phyloP scores from a whole-genome alignment of 148 eudicot species.

The Dysphania ambrosioides region DNA sequence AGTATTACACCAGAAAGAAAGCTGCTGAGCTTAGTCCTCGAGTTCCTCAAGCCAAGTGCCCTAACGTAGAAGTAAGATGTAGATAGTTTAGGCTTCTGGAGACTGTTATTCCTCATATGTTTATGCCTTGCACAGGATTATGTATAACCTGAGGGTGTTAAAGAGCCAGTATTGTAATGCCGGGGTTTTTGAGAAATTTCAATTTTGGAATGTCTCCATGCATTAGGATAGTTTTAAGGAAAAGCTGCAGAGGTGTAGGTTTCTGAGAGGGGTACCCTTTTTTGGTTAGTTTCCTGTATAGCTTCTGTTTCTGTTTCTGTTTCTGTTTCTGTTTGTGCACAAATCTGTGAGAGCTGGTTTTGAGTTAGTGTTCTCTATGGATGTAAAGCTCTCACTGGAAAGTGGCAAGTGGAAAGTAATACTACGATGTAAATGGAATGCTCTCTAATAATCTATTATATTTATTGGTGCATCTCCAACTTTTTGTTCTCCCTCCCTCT shows the following conservation, averaged over 20 bases:
- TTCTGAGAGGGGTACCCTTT: background rate
- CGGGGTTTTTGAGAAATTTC: background rate
- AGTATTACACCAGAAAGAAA: constrained; percentile 51
- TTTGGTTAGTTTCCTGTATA: constrained; percentile 20
- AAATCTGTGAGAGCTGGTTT: constrained; percentile 19
- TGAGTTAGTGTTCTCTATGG: background rate
- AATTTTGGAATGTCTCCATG: constrained; percentile 14
- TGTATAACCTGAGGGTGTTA: background rate
- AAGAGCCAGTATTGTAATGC: background rate
- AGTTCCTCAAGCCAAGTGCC: constrained; percentile 20
- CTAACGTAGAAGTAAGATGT: constrained; percentile 40
- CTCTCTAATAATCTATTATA: constrained; percentile 3
- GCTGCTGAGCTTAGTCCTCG: constrained; percentile 33
- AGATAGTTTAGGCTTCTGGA: constrained; percentile 20
- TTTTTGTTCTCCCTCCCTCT: background rate
- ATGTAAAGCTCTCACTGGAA: constrained; percentile 22
- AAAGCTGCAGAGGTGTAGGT: constrained; percentile 11
- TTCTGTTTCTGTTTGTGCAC: constrained; percentile 1
- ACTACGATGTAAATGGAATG: background rate
- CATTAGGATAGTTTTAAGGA: background rate
- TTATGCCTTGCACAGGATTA: background rate
- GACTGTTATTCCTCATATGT: background rate
- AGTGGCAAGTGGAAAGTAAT: background rate
- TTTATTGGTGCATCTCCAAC: background rate
- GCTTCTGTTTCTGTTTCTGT: constrained; percentile 10